These are phyloP conservation scores for Pythium vanterpoolii DNA, from an alignment of 352 stramenopile genomes.

Conservation along the genomic window DNA sequence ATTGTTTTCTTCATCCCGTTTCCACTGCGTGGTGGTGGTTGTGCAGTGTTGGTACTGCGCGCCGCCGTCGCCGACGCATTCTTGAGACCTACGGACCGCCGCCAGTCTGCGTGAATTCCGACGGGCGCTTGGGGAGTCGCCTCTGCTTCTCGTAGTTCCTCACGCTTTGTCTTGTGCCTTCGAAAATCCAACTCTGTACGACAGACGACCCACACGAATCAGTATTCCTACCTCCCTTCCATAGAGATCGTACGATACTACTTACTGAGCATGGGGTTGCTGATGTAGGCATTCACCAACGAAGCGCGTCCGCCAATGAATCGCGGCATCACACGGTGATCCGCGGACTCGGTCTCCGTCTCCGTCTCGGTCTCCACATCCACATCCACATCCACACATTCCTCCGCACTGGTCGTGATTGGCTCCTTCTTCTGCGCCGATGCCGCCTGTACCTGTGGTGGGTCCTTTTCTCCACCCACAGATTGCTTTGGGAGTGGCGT, in stretches of 20 bases:
- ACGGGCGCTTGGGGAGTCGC: not conserved
- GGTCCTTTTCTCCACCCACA: not conserved
- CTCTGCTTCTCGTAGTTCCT: too few species aligned
- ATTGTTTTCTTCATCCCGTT: not conserved
- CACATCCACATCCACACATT: too few species aligned
- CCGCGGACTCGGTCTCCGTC: too few species aligned
- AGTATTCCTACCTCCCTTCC: not conserved
- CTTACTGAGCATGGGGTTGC: conserved; percentile 24
- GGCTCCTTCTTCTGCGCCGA: not conserved
- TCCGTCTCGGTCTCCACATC: too few species aligned
- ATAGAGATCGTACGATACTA: not conserved
- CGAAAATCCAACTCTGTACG: conserved; percentile 20
- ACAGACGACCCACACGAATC: not conserved
- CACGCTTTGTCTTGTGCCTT: conserved; percentile 16
- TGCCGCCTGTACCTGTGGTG: not conserved
- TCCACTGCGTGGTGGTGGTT: not conserved
- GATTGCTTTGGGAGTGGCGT: not conserved
- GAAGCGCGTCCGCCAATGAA: conserved; percentile 6
- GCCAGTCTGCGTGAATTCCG: conserved; percentile 22
- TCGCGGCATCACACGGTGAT: not conserved
- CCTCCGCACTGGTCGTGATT: not conserved
- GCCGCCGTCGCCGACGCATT: not conserved
- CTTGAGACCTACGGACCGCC: conserved; percentile 17
- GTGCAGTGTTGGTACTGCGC: not conserved
- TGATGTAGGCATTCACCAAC: conserved; percentile 13